phyloP scores from a whole-genome alignment of 179 eudicot genomes.

The Heliamphora ciliata region DNA sequence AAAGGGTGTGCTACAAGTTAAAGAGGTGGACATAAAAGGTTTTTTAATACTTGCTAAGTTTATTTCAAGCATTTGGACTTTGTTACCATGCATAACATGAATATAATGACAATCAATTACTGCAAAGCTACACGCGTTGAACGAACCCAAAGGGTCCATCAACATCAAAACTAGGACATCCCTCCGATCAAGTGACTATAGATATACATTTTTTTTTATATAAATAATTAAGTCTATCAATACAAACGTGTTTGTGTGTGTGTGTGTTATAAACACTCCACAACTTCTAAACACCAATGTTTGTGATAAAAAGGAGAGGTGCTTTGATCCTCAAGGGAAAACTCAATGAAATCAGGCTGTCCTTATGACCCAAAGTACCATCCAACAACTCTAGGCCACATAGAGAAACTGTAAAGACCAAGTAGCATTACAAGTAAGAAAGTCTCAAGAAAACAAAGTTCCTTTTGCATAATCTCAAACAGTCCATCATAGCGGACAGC shows the following conservation, averaged over 20 bases:
- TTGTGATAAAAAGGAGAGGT: background rate
- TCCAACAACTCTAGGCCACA: background rate
- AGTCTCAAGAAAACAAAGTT: background rate
- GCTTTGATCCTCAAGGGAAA: background rate
- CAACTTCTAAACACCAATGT: background rate
- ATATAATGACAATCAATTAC: background rate
- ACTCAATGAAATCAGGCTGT: background rate
- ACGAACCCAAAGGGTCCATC: conserved; percentile 12
- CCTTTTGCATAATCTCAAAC: background rate
- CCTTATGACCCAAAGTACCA: background rate
- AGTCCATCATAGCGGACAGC: background rate
- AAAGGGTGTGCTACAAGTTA: background rate
- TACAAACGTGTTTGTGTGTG: no score
- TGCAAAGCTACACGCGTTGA: conserved; percentile 1
- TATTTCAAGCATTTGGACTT: background rate
- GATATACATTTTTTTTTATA: no score
- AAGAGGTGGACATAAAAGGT: background rate
- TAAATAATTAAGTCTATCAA: no score
- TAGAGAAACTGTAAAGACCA: conserved; percentile 6
- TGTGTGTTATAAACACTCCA: background rate
- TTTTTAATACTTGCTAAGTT: conserved; percentile 1
- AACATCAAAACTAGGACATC: background rate
- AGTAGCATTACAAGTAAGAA: background rate
- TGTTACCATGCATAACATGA: background rate
- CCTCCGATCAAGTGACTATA: background rate